These are phyloP conservation scores for Beta lomatogona DNA, from an alignment of 179 eudicot species.

Conservation along the genomic window DNA sequence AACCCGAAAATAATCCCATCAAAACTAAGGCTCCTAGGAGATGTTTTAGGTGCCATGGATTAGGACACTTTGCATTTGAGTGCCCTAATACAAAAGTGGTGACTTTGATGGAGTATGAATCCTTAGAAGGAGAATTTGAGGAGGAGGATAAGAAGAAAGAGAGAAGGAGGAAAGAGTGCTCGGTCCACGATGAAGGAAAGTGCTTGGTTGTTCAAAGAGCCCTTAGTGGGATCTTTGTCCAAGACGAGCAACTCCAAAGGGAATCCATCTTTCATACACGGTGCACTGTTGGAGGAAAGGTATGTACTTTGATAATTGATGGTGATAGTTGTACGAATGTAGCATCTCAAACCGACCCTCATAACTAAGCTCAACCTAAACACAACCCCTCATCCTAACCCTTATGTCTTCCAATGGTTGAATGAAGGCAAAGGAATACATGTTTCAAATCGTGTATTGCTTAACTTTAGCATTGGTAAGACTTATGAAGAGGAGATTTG, in stretches of 20 bases:
- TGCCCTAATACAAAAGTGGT: background rate
- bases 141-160: background rate
- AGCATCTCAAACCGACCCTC: background rate
- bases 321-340: slow-evolving; percentile 7
- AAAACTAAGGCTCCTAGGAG: background rate
- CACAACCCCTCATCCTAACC: too few relatives aligned
- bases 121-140: background rate
- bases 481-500: too few relatives aligned
- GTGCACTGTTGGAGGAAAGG: too few relatives aligned
- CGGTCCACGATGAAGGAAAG: too few relatives aligned
- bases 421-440: too few relatives aligned
- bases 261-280: too few relatives aligned
- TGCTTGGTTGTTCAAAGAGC: too few relatives aligned
- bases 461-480: too few relatives aligned
- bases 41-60: background rate
- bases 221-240: background rate
- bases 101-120: background rate
- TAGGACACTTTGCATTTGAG: background rate
- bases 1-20: background rate
- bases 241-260: background rate
- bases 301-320: slow-evolving; percentile 8
- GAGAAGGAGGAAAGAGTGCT: too few relatives aligned
- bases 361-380: background rate
- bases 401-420: too few relatives aligned
- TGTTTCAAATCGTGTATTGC: too few relatives aligned